Evolutionary conservation across 805 yeast species (phyloP).

Genomic region (Saccharomyces eubayanus): DNA sequence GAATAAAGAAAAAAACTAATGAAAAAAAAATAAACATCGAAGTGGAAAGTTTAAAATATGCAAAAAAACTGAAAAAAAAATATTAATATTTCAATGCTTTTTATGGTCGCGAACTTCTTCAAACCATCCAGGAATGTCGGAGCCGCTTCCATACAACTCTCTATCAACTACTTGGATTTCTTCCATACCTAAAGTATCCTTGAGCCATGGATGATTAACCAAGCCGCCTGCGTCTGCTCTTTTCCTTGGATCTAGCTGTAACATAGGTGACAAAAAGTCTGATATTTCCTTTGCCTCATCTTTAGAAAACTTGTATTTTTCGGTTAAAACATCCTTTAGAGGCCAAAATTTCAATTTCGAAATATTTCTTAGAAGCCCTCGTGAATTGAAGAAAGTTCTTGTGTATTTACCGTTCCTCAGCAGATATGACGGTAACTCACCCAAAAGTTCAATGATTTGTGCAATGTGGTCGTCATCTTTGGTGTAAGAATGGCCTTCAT

Average conservation of each 20-base stretch:
- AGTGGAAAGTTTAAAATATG: background rate
- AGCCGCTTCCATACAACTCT: conserved; percentile 70
- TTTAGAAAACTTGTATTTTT: conserved; percentile 70
- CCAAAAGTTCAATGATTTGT: conserved; percentile 79
- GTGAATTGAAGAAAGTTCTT: conserved; percentile 52
- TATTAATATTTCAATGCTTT: conserved; percentile 23
- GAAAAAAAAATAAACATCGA: background rate
- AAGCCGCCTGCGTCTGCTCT: conserved; percentile 96
- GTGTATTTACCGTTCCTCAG: conserved; percentile 55
- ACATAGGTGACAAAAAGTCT: conserved; percentile 78
- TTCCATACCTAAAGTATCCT: conserved; percentile 69
- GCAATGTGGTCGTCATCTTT: conserved; percentile 97
- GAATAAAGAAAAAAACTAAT: background rate
- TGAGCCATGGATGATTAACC: conserved; percentile 78
- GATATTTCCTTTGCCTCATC: conserved; percentile 65
- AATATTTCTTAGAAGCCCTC: conserved; percentile 70
- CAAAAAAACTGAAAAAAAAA: background rate
- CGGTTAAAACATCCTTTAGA: conserved; percentile 66
- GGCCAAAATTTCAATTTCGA: conserved; percentile 85
- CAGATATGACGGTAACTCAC: conserved; percentile 54
- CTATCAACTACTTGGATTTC: conserved; percentile 56
- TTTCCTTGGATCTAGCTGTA: conserved; percentile 62
- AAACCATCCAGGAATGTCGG: conserved; percentile 88
- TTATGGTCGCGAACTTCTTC: conserved; percentile 46
- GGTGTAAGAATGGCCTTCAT: conserved; percentile 58